Evolutionary conservation across 2,329 filamentous ascomycete species (phyloP), one percentile per base, ranked within the genome.

Genomic region (Hypocreales sp.): DNA sequence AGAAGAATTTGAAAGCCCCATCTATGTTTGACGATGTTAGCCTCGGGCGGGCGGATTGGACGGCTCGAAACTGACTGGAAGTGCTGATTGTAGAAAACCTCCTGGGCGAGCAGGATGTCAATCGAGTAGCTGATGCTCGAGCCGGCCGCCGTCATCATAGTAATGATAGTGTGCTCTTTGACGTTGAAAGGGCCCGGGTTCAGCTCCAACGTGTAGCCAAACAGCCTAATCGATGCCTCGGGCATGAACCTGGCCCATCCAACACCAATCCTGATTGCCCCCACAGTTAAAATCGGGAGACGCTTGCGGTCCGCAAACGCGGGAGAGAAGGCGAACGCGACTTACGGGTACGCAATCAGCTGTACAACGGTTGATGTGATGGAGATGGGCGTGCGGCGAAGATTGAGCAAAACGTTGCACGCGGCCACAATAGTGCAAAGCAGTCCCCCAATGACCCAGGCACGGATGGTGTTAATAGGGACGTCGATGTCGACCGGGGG

Each of bases 1-100:
- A 73, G 56, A 6, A 76, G 50, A 5, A 74, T 48, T 43, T 75
- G 64, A 46, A 71, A 73, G 2, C 59, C 60, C 52, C 65, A 41
- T 6, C 24, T 26, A 20, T 7, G n/a, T n/a, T n/a, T n/a, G n/a
- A n/a, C n/a, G n/a, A n/a, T n/a, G n/a, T n/a, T n/a, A n/a, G n/a
- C n/a, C n/a, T n/a, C n/a, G n/a, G n/a, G n/a, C n/a, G n/a, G n/a
- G n/a, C n/a, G n/a, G n/a, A n/a, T n/a, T n/a, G n/a, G n/a, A n/a
- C n/a, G n/a, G n/a, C n/a, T n/a, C 7, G 15, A 12, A 8, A 20
- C 24, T 26, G 13, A 26, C 27, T 64, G 60, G 26, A 68, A 62
- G 4, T 55, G 48, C 37, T 68, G 59, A 25, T 57, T 39, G 39
- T 67, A 68, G 37, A 59, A 67, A 35, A 64, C 33, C 31, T 59